phyloP scores from a whole-genome alignment of 441 rosid species.

The Aquilaria agallochum region DNA sequence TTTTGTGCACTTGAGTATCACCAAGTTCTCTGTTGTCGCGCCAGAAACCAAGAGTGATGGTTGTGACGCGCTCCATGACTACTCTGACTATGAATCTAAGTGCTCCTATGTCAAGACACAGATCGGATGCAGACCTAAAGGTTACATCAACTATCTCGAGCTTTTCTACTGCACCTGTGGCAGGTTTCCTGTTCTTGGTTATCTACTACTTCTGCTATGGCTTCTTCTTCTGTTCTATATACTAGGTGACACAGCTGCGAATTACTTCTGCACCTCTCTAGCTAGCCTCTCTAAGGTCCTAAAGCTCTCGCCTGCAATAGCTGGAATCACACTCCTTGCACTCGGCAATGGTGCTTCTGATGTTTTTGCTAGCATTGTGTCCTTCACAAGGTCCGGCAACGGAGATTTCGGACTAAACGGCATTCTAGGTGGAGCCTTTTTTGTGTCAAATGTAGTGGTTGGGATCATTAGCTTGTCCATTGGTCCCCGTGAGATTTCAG shows the following conservation, averaged over 20 bases:
- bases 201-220: constrained; percentile 49
- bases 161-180: constrained; percentile 74
- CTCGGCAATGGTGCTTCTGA: constrained; percentile 92
- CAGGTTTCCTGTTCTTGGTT: constrained; percentile 45
- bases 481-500: constrained; percentile 34
- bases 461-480: constrained; percentile 58
- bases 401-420: constrained; percentile 80
- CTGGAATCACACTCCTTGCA: constrained; percentile 87
- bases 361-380: constrained; percentile 74
- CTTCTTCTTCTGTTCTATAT: constrained; percentile 70
- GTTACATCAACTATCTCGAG: constrained; percentile 79
- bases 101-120: constrained; percentile 54
- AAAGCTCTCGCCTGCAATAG: constrained; percentile 78
- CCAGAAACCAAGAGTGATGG: constrained; percentile 11
- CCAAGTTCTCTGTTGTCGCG: constrained; percentile 6
- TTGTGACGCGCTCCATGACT: constrained; percentile 39
- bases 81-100: constrained; percentile 35
- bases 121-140: constrained; percentile 59
- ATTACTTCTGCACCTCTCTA: constrained; percentile 79
- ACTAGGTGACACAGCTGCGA: constrained; percentile 80
- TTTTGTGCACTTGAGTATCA: neutral
- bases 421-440: constrained; percentile 80
- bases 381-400: constrained; percentile 64
- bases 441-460: constrained; percentile 76
- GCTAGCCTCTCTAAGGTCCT: constrained; percentile 65